Base-by-base conservation (phyloP, 2,329 filamentous ascomycete genomes). In the Parafenestella ontariensis region DNA sequence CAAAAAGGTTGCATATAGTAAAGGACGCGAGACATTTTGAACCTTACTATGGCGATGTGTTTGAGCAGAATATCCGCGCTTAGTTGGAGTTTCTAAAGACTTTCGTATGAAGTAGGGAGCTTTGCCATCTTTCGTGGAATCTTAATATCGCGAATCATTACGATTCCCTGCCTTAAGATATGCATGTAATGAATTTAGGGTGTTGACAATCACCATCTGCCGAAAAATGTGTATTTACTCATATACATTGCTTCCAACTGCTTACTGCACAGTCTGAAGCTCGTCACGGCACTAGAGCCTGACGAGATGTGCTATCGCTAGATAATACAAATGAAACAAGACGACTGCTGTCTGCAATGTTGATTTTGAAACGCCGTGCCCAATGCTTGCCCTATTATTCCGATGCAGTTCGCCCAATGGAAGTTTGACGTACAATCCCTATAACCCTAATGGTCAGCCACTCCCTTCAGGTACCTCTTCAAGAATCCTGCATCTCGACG, bases 401-500 rank as follows among this genome's bases (percentile, higher is more conserved):
- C 42, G 37, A 58, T 54, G 53, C 52, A 50, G 37, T 59, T 53
- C 61, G 61, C 61, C 61, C 59, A 59, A 61, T 57, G 23, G 47
- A 62, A 59, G 39, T 31, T 48, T 52, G 42, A 56, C 53, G 46
- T 54, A 40, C 49, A 54, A 36, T 37, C 43, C 49, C 39, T 42
- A 36, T 48, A 42, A 34, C 50, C 46, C 46, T 43, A 54, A 33
- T 54, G 45, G 41, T 41, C 45, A 17, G 24, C 26, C 20, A 23
- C 20, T 34, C 31, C 28, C 39, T 23, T n/a, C 44, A 34, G 10
- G 18, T 36, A 9, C 20, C 33, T 42, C 41, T 40, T 61, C 57
- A 69, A 44, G 59, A 63, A 39, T 71, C 69, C 55, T 68, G 56
- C 73, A 75, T 75, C 37, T 72, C 66, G 31, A 71, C 62, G 46